Conservation (phyloP, 805 yeast genomes). For the Candida adriatica region DNA sequence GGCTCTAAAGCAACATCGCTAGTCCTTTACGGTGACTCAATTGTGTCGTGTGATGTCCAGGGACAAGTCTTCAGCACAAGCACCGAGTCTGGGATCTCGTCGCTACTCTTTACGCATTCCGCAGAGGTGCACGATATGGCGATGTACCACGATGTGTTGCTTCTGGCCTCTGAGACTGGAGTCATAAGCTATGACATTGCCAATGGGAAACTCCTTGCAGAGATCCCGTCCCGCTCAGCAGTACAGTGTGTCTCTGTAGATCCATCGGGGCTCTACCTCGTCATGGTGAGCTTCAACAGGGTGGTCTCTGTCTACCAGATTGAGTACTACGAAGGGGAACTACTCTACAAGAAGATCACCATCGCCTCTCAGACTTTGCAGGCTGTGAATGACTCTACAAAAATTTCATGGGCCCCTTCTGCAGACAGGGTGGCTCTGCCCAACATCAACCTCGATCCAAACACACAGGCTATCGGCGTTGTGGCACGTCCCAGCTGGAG, state of each 20-base stretch:
- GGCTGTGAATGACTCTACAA: conserved; percentile 35
- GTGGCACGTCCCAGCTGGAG: conserved; percentile 58
- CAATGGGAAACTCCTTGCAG: conserved; percentile 5
- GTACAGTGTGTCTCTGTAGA: conserved; percentile 18
- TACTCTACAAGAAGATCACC: conserved; percentile 12
- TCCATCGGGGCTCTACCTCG: conserved; percentile 17
- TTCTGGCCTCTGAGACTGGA: conserved; percentile 16
- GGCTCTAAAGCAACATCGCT: no score
- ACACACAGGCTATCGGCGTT: conserved; percentile 51
- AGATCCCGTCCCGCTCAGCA: conserved; percentile 18
- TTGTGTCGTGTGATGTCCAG: neutral
- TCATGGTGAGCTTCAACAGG: conserved; percentile 21
- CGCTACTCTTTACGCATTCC: conserved; percentile 8
- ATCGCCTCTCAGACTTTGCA: conserved; percentile 24
- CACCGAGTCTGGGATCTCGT: conserved; percentile 3
- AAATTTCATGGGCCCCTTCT: conserved; percentile 64
- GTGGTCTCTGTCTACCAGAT: conserved; percentile 15
- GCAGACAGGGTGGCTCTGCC: conserved; percentile 69
- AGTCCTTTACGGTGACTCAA: no score
- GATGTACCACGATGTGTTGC: conserved; percentile 2
- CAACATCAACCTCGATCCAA: conserved; percentile 63
- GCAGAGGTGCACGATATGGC: conserved; percentile 16
- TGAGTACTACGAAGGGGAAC: conserved; percentile 8
- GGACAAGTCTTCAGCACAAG: conserved; percentile 1
- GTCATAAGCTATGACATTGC: conserved; percentile 10